Evolutionary conservation across 768 basidiomycete genomes (phyloP).

Genomic region (Lactarius psammicola): DNA sequence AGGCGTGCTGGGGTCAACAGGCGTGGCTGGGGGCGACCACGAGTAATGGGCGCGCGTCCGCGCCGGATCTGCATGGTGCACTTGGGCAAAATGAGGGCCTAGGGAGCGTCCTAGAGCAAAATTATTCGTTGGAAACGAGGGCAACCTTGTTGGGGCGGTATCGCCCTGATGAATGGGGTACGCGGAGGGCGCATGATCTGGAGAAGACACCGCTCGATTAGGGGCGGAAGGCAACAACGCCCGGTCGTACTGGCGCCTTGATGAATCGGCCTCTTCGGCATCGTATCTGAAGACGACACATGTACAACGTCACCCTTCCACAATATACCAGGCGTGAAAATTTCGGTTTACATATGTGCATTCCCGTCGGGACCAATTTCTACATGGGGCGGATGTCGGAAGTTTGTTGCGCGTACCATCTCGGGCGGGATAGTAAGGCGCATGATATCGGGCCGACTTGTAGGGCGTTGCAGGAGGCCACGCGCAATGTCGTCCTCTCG

Average conservation of each 20-base stretch:
- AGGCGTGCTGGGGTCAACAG: conserved; percentile 12
- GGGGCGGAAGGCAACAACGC: conserved; percentile 17
- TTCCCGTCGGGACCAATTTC: conserved; percentile 71
- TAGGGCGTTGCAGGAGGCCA: conserved; percentile 68
- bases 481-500: conserved; percentile 73
- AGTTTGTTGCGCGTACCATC: conserved; percentile 76
- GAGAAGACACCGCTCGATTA: conserved; percentile 7
- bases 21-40: conserved; percentile 19
- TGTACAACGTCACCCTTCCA: conserved; percentile 8
- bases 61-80: neutral
- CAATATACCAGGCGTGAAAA: conserved; percentile 7
- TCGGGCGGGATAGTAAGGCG: conserved; percentile 68
- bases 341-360: conserved; percentile 54
- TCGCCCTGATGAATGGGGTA: conserved; percentile 22
- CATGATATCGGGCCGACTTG: conserved; percentile 69
- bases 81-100: conserved; percentile 12
- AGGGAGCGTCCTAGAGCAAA: conserved; percentile 6
- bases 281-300: conserved; percentile 27
- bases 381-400: conserved; percentile 78
- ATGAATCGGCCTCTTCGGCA: conserved; percentile 28
- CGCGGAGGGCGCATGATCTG: conserved; percentile 15
- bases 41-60: conserved; percentile 15
- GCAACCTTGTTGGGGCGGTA: neutral
- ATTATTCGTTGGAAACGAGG: conserved; percentile 1
- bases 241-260: conserved; percentile 27